These are phyloP conservation scores for Camellia granthamiana DNA, from an alignment of 148 eudicot species.

Conservation along the genomic window DNA sequence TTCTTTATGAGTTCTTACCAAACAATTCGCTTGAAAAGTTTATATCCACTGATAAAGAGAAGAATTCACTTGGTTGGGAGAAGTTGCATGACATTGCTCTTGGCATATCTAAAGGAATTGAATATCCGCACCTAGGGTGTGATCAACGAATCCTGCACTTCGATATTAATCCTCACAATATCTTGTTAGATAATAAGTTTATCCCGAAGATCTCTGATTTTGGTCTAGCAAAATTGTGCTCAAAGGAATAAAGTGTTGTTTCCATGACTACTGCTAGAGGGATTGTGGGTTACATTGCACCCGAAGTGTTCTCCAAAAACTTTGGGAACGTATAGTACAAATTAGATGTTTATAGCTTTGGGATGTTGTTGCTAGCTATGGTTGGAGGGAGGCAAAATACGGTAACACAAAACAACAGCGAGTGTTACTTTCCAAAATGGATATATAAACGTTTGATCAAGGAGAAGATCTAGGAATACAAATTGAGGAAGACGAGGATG, in stretches of 20 bases:
- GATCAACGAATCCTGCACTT: constrained; percentile 28
- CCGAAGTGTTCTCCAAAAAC: constrained; percentile 27
- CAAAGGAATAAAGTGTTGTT: too few relatives aligned
- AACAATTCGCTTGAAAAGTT: too few relatives aligned
- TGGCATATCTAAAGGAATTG: constrained; percentile 24
- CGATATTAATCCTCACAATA: constrained; percentile 14
- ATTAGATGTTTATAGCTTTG: constrained; percentile 31
- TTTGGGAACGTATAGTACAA: constrained; percentile 28
- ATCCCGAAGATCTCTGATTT: too few relatives aligned
- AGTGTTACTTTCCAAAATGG: too few relatives aligned
- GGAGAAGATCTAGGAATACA: not conserved
- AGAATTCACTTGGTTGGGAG: too few relatives aligned
- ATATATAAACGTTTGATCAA: too few relatives aligned
- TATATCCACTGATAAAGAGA: too few relatives aligned
- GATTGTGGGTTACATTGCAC: too few relatives aligned
- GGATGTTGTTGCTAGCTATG: constrained; percentile 17
- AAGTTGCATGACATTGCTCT: constrained; percentile 5
- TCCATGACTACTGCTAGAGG: too few relatives aligned
- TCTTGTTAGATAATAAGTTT: too few relatives aligned
- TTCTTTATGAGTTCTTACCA: too few relatives aligned
- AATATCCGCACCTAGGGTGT: constrained; percentile 26
- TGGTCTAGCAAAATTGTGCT: too few relatives aligned
- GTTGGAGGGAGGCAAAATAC: constrained; percentile 8
- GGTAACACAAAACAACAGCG: not conserved
- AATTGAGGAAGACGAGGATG: not conserved